A percentile compares a stretch with the other conserved stretches of the same genome.
phyloP scores from a whole-genome alignment of 192 early-diverging fungal species.

The Mortierella claussenii region DNA sequence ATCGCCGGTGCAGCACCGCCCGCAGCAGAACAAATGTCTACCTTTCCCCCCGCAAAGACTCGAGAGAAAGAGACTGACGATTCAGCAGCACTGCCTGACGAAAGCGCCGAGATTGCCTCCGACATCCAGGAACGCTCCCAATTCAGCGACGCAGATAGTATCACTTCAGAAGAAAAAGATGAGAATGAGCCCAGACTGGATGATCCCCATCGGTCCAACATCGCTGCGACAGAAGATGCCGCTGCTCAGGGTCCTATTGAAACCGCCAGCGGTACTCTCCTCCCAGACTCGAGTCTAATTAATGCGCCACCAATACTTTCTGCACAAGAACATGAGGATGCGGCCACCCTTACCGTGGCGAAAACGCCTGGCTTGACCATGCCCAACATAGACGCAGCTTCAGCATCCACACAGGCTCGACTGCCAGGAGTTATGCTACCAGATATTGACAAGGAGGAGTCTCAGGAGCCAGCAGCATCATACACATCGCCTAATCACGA shows the following conservation, averaged over 20 bases:
- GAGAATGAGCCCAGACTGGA: constrained; percentile 4
- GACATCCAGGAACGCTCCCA: constrained; percentile 42
- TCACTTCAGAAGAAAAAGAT: constrained; percentile 1
- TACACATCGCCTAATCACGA: constrained; percentile 48
- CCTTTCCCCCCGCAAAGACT: no score
- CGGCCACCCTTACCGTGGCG: neutral
- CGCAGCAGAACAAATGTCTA: no score
- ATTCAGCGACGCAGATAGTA: constrained; percentile 1
- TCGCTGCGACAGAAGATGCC: neutral
- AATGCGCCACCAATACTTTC: neutral
- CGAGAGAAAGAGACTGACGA: no score
- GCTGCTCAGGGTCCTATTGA: neutral
- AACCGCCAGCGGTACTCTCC: neutral
- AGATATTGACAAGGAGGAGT: neutral
- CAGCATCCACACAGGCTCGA: neutral
- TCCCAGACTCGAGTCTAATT: neutral
- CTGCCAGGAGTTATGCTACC: neutral
- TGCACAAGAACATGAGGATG: neutral
- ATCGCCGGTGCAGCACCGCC: no score
- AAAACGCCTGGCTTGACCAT: neutral
- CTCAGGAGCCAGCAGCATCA: constrained; percentile 16
- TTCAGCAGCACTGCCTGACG: neutral
- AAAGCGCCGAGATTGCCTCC: constrained; percentile 26
- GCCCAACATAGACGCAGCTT: neutral
- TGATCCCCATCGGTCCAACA: no score